Percentiles rank a stretch among this genome's conserved stretches.
Conservation (phyloP, 192 early-diverging fungal genomes). For the Entomortierella lignicola region DNA sequence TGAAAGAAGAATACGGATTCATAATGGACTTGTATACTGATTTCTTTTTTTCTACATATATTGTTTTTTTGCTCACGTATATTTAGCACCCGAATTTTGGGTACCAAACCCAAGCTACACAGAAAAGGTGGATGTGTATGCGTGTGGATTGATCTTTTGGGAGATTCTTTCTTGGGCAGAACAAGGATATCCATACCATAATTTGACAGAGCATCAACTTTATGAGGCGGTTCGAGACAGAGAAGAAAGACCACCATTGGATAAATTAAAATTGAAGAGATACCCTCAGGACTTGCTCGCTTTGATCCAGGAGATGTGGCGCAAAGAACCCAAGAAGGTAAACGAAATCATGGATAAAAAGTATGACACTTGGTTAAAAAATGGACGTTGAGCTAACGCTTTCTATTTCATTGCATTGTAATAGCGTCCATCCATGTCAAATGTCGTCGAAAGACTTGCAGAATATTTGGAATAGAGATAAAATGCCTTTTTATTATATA, state of each 20-base stretch:
- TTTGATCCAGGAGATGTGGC: slow-evolving; percentile 82
- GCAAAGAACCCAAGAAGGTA: slow-evolving; percentile 66
- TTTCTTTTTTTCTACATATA: too few relatives aligned
- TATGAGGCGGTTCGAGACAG: slow-evolving; percentile 71
- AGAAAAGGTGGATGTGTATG: slow-evolving; percentile 81
- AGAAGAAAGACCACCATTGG: slow-evolving; percentile 68
- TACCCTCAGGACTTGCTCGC: slow-evolving; percentile 70
- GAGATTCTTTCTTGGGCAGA: slow-evolving; percentile 83
- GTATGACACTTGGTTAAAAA: neutral
- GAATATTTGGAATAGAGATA: slow-evolving; percentile 38
- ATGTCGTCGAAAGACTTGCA: slow-evolving; percentile 46
- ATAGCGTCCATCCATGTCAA: slow-evolving; percentile 50
- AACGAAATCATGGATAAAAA: neutral
- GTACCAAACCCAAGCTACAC: slow-evolving; percentile 76
- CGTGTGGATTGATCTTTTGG: slow-evolving; percentile 82
- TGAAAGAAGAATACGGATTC: too few relatives aligned
- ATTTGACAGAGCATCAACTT: slow-evolving; percentile 73
- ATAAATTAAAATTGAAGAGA: slow-evolving; percentile 64
- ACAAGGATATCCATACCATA: slow-evolving; percentile 79
- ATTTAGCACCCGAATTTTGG: slow-evolving; percentile 83
- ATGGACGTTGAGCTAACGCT: neutral
- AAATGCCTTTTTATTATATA: neutral
- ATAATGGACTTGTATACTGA: too few relatives aligned
- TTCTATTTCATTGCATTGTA: neutral
- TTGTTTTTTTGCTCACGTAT: too few relatives aligned